These are phyloP conservation scores for Aquilaria malaccensis DNA, from an alignment of 345 rosid genomes.

Conservation along the genomic window DNA sequence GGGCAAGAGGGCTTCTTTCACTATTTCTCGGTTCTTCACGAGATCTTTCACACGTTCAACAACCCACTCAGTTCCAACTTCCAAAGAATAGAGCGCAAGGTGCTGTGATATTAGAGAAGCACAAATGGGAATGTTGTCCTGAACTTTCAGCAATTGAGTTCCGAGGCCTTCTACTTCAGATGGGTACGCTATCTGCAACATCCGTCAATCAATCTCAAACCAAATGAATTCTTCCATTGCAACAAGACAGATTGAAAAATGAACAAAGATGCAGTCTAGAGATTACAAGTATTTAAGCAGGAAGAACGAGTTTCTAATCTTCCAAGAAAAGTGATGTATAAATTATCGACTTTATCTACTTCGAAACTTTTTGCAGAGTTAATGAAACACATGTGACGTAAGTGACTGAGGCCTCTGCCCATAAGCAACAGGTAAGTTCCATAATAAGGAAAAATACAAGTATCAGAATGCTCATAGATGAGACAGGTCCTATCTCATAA, in stretches of 20 bases:
- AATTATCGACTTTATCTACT: too few species aligned
- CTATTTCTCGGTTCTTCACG: slow-evolving; percentile 68
- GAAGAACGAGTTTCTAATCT: too few species aligned
- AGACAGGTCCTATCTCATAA: neutral
- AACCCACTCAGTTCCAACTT: slow-evolving; percentile 81
- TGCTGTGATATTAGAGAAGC: slow-evolving; percentile 75
- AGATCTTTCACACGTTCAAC: slow-evolving; percentile 58
- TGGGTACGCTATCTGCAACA: slow-evolving; percentile 85
- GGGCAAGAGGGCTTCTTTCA: slow-evolving; percentile 69
- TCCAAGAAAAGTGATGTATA: too few species aligned
- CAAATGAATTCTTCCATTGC: neutral
- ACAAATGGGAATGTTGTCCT: slow-evolving; percentile 94
- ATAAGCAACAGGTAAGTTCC: neutral
- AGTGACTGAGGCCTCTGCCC: neutral
- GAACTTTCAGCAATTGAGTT: slow-evolving; percentile 69
- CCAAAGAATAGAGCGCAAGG: slow-evolving; percentile 73
- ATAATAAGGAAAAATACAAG: neutral
- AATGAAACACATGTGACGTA: too few species aligned
- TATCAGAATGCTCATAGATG: neutral
- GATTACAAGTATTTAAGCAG: too few species aligned
- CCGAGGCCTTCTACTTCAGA: slow-evolving; percentile 63
- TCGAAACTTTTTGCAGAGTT: too few species aligned
- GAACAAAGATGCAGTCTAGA: neutral
- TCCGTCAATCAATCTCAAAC: neutral
- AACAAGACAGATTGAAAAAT: neutral